Percentiles rank a stretch among this genome's conserved stretches.
phyloP scores from a whole-genome alignment of 164 flowering plant species.

The Protea cynaroides region DNA sequence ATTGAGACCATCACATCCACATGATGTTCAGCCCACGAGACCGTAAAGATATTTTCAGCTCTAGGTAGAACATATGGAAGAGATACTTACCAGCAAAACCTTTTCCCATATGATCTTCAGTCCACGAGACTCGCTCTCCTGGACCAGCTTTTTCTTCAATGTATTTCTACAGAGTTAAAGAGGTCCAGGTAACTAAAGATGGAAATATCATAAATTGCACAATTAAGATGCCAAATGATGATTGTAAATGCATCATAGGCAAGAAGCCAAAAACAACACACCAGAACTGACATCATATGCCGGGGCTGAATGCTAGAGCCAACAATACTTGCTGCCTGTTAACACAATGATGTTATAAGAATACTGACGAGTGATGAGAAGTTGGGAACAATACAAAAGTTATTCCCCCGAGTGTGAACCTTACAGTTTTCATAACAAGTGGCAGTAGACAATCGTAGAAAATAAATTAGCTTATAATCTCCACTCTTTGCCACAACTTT shows the following conservation, averaged over 20 bases:
- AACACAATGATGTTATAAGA: constrained; percentile 1
- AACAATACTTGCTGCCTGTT: constrained; percentile 53
- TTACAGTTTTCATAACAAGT: not conserved
- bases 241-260: not conserved
- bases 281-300: constrained; percentile 45
- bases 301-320: constrained; percentile 61
- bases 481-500: not conserved
- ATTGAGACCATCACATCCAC: no score
- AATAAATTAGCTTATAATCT: not conserved
- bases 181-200: not conserved
- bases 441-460: not conserved
- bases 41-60: not conserved
- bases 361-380: not conserved
- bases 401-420: not conserved
- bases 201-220: not conserved
- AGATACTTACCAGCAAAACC: constrained; percentile 44
- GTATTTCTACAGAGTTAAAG: constrained; percentile 27
- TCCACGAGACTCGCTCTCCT: constrained; percentile 35
- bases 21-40: not conserved
- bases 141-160: constrained; percentile 45
- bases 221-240: not conserved
- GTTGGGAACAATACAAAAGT: not conserved
- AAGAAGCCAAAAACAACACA: constrained; percentile 16
- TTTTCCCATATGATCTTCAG: constrained; percentile 30
- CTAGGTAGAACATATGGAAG: not conserved